These are phyloP conservation scores for Serendipita sp. DNA, from an alignment of 768 basidiomycete genomes.

Conservation along the genomic window DNA sequence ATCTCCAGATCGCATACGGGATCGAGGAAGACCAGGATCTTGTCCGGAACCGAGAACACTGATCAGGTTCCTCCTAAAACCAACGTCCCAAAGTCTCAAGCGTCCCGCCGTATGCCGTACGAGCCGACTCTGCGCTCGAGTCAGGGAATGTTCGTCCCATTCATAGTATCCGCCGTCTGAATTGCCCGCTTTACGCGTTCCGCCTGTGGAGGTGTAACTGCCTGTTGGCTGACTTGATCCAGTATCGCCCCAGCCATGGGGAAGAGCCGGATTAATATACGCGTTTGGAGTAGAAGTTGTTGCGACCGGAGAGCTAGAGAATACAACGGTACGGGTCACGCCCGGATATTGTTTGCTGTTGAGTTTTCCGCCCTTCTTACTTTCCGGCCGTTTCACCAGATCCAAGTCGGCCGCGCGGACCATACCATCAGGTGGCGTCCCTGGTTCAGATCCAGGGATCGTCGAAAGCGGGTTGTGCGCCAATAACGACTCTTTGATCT, in stretches of 20 bases:
- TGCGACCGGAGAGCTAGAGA: background rate
- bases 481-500: background rate
- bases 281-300: background rate
- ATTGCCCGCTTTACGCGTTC: background rate
- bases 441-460: background rate
- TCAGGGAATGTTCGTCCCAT: conserved; percentile 44
- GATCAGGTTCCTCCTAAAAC: conserved; percentile 42
- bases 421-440: background rate
- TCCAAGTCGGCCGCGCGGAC: background rate
- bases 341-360: no score
- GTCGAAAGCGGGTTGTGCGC: background rate
- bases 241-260: background rate
- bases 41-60: background rate
- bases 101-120: conserved; percentile 46
- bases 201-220: background rate
- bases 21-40: conserved; percentile 32
- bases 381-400: no score
- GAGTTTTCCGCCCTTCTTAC: no score
- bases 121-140: conserved; percentile 42
- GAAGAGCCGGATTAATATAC: background rate
- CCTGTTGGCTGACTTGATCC: background rate
- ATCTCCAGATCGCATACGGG: conserved; percentile 26
- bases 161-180: background rate
- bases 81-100: conserved; percentile 55
- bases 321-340: background rate